These are phyloP conservation scores for Saccharum hybrid DNA, from an alignment of 202 grass and related monocot genomes.

Conservation along the genomic window DNA sequence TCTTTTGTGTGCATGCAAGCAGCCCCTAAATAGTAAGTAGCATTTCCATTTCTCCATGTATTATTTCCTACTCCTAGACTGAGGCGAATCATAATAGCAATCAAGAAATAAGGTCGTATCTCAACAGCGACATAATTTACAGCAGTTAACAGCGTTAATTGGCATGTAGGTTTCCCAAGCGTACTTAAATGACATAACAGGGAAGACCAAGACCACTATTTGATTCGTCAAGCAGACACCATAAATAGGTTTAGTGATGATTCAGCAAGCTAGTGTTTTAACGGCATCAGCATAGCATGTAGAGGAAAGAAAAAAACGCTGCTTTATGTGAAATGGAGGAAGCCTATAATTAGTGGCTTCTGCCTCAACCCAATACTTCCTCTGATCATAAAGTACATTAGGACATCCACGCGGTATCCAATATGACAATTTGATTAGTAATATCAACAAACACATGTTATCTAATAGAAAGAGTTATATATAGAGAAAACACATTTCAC, in stretches of 20 bases:
- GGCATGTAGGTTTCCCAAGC: not conserved
- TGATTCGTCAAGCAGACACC: not conserved
- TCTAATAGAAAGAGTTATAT: not conserved
- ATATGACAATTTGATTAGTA: not conserved
- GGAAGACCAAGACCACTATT: not conserved
- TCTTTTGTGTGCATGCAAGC: not conserved
- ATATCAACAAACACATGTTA: not conserved
- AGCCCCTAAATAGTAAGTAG: slow-evolving; percentile 13
- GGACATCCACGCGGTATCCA: not conserved
- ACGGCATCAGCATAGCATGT: not conserved
- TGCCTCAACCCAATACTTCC: not conserved
- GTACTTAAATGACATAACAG: not conserved
- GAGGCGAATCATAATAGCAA: not conserved
- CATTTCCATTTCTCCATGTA: not conserved
- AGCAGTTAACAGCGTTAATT: not conserved
- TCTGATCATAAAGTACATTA: not conserved
- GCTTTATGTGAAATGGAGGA: slow-evolving; percentile 12
- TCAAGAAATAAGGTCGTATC: not conserved
- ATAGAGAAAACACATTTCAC: not conserved
- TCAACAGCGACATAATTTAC: not conserved
- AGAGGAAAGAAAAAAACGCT: not conserved
- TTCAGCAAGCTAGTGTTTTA: slow-evolving; percentile 3
- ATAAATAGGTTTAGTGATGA: slow-evolving; percentile 35
- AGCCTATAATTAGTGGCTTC: not conserved
- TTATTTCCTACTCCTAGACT: not conserved